Conservation (phyloP, 441 rosid species). For the Raphanus hybrid region DNA sequence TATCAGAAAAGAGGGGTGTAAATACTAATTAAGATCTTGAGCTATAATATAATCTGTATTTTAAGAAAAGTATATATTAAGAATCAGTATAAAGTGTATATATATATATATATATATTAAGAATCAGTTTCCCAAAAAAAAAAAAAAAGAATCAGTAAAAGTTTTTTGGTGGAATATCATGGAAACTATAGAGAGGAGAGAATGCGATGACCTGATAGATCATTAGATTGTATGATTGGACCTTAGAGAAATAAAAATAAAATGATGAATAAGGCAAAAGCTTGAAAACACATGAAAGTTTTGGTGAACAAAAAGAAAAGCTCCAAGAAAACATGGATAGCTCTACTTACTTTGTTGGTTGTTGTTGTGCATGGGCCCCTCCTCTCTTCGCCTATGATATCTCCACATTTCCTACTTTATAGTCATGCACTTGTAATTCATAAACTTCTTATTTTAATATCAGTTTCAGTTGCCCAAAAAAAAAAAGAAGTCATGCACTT, state of each 20-base stretch:
- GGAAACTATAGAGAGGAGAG: not conserved
- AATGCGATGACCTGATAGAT: slow-evolving; percentile 14
- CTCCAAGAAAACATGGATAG: slow-evolving; percentile 39
- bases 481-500: too few species aligned
- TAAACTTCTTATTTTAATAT: too few species aligned
- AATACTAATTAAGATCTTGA: not conserved
- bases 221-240: not conserved
- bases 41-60: not conserved
- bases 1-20: not conserved
- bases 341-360: slow-evolving; percentile 38
- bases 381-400: slow-evolving; percentile 13
- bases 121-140: too few species aligned
- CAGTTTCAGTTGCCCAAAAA: too few species aligned
- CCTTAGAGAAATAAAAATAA: not conserved
- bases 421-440: too few species aligned
- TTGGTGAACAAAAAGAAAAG: slow-evolving; percentile 17
- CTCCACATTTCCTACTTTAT: slow-evolving; percentile 29
- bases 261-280: slow-evolving; percentile 25
- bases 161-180: not conserved
- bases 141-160: too few species aligned
- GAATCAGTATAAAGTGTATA: too few species aligned
- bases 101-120: too few species aligned
- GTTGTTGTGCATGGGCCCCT: slow-evolving; percentile 24
- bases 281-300: slow-evolving; percentile 13
- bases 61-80: not conserved